Evolutionary conservation across 306 rosid genomes (phyloP).

Genomic region (Gynostemma pentaphyllum): DNA sequence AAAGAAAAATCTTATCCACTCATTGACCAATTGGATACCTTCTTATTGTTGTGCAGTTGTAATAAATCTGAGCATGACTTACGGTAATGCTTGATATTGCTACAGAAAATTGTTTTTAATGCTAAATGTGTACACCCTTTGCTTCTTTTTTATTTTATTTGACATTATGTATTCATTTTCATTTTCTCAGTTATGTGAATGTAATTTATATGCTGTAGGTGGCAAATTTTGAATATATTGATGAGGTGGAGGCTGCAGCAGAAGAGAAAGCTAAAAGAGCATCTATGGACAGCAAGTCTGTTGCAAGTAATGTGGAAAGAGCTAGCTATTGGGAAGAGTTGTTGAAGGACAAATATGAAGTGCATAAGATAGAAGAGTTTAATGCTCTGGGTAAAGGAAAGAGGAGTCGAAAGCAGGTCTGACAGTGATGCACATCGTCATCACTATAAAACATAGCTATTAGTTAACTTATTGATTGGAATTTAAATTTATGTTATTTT

Average conservation of each 20-base stretch:
- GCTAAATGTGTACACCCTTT: neutral
- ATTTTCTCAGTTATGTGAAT: constrained; percentile 3
- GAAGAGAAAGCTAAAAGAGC: constrained; percentile 66
- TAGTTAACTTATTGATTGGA: neutral
- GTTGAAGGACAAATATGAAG: constrained; percentile 74
- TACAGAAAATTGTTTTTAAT: neutral
- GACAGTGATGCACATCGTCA: neutral
- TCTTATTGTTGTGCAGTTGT: neutral
- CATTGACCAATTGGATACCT: neutral
- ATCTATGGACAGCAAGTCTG: constrained; percentile 30
- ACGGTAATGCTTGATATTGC: neutral
- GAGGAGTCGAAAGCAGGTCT: constrained; percentile 89
- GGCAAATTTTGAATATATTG: constrained; percentile 95
- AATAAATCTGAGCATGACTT: neutral
- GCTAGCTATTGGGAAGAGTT: constrained; percentile 89
- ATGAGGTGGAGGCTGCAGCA: constrained; percentile 63
- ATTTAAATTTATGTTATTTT: neutral
- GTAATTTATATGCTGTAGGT: constrained; percentile 40
- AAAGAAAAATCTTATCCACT: no score
- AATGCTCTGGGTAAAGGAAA: constrained; percentile 90
- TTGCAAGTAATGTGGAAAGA: constrained; percentile 42
- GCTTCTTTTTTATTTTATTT: neutral
- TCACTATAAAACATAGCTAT: neutral
- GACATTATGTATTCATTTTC: neutral
- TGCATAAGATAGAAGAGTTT: constrained; percentile 80